Percentiles rank a stretch among this genome's conserved stretches.
These are phyloP conservation scores for Ogataea philodendri DNA, from an alignment of 805 yeast species.

Conservation along the genomic window DNA sequence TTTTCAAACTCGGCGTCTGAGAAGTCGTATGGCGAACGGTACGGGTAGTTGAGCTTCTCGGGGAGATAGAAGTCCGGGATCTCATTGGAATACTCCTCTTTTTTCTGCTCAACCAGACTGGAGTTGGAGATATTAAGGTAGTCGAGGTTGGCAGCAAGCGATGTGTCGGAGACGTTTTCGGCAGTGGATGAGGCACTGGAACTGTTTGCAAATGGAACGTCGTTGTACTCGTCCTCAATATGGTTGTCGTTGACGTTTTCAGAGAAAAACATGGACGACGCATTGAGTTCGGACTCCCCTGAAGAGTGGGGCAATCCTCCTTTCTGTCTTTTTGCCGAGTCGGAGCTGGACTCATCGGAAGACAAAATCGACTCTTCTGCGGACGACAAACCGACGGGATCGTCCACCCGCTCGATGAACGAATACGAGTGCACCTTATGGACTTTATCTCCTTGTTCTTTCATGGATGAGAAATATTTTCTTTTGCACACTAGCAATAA, in stretches of 20 bases:
- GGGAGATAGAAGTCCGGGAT: constrained; percentile 36
- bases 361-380: constrained; percentile 15
- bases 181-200: constrained; percentile 17
- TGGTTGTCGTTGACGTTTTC: constrained; percentile 25
- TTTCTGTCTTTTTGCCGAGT: constrained; percentile 5
- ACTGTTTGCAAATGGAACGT: constrained; percentile 20
- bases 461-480: background rate
- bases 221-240: constrained; percentile 25
- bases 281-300: constrained; percentile 16
- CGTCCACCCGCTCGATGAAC: constrained; percentile 18
- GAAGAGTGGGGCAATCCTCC: background rate
- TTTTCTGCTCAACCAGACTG: constrained; percentile 6
- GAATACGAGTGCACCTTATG: constrained; percentile 15
- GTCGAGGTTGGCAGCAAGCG: constrained; percentile 7
- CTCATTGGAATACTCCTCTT: constrained; percentile 31
- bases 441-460: constrained; percentile 2
- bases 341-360: constrained; percentile 13
- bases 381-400: constrained; percentile 10
- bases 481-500: constrained; percentile 5
- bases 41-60: constrained; percentile 32
- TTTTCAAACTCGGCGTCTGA: constrained; percentile 35
- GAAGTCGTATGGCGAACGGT: constrained; percentile 34
- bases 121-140: constrained; percentile 19
- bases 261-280: constrained; percentile 29
- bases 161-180: constrained; percentile 7